Conservation (phyloP, 495 filamentous ascomycete species). For the Penicillium nucicola region DNA sequence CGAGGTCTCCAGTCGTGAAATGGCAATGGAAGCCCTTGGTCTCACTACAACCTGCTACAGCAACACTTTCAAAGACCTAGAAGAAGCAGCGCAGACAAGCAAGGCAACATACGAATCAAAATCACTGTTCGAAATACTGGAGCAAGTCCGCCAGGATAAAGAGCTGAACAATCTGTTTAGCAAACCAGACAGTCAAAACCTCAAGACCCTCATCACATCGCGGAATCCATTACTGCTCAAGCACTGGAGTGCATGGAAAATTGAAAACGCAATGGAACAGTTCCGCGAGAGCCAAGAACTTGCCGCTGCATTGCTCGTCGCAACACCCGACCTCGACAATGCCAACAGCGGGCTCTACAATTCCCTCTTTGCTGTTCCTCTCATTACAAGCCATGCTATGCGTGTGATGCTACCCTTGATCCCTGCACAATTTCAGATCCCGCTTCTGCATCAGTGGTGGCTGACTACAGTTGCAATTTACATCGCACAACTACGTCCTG, state of each 20-base stretch:
- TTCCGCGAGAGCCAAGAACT: slow-evolving; percentile 77
- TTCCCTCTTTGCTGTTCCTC: slow-evolving; percentile 78
- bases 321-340: slow-evolving; percentile 40
- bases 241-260: slow-evolving; percentile 84
- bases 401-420: slow-evolving; percentile 78
- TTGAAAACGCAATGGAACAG: slow-evolving; percentile 60
- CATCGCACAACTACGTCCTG: slow-evolving; percentile 67
- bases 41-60: slow-evolving; percentile 69
- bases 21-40: slow-evolving; percentile 80
- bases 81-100: slow-evolving; percentile 65
- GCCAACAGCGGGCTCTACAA: slow-evolving; percentile 53
- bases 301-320: slow-evolving; percentile 68
- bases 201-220: slow-evolving; percentile 62
- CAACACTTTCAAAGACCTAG: slow-evolving; percentile 73
- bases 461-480: slow-evolving; percentile 75
- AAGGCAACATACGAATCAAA: slow-evolving; percentile 43
- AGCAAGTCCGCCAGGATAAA: slow-evolving; percentile 51
- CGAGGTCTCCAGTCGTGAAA: slow-evolving; percentile 72
- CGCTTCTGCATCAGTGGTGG: slow-evolving; percentile 84
- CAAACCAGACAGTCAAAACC: slow-evolving; percentile 57
- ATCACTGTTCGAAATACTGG: slow-evolving; percentile 63
- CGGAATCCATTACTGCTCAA: slow-evolving; percentile 69
- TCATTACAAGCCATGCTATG: slow-evolving; percentile 85
- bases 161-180: slow-evolving; percentile 55
- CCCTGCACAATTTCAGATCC: slow-evolving; percentile 67